Conservation (phyloP, 208 protist species). For the Dictyostelium gargantuum region DNA sequence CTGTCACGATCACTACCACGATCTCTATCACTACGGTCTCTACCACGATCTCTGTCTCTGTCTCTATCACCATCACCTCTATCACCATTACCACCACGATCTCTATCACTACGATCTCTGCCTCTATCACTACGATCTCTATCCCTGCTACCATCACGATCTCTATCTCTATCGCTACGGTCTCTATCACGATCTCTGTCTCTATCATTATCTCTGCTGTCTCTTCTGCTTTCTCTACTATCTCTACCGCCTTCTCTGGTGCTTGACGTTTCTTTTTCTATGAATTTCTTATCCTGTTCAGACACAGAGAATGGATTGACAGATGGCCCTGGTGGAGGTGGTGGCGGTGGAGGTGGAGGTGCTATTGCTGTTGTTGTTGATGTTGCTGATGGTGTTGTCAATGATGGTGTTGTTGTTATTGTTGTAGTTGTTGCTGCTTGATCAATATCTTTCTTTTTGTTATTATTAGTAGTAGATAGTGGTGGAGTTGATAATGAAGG, state of each 20-base stretch:
- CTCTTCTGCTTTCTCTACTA: neutral
- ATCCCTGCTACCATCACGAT: neutral
- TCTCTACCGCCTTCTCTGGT: no score
- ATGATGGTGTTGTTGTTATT: neutral
- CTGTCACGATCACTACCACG: neutral
- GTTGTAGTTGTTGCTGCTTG: neutral
- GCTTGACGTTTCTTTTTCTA: neutral
- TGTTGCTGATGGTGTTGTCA: neutral
- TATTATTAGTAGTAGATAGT: neutral
- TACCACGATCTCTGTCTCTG: neutral
- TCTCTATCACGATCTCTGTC: neutral
- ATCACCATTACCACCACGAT: neutral
- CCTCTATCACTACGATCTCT: neutral
- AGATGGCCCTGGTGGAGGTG: neutral
- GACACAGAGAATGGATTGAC: constrained; percentile 1
- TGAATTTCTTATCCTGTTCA: constrained; percentile 7
- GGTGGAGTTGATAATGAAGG: neutral
- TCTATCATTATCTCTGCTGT: no score
- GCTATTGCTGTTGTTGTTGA: neutral
- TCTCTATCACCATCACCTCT: neutral
- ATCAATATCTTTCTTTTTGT: neutral
- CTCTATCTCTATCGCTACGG: neutral
- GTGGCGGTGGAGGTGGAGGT: neutral
- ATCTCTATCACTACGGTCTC: neutral
- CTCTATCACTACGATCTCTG: neutral